Evolutionary conservation across 805 yeast species (phyloP).

Genomic region (Hanseniaspora occidentalis): DNA sequence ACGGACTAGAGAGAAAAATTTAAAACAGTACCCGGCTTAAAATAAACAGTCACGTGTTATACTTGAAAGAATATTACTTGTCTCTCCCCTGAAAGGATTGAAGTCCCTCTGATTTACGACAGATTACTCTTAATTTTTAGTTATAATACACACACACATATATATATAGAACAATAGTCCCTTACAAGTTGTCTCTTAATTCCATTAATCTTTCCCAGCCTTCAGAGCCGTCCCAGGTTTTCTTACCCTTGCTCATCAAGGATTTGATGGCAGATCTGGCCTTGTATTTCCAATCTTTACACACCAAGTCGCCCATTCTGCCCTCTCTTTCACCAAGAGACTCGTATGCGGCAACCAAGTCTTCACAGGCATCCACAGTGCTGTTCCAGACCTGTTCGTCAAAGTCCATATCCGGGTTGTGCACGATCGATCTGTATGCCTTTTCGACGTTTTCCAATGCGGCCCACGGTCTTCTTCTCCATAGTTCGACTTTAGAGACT

Average conservation of each 20-base stretch:
- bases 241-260: constrained; percentile 65
- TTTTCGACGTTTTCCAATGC: constrained; percentile 78
- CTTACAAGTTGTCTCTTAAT: constrained; percentile 13
- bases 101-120: too few species aligned
- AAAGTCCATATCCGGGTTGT: constrained; percentile 49
- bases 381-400: constrained; percentile 59
- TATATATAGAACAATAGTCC: neutral
- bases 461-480: constrained; percentile 83
- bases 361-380: constrained; percentile 67
- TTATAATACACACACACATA: neutral
- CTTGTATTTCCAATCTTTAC: constrained; percentile 86
- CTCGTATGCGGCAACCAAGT: constrained; percentile 75
- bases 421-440: constrained; percentile 64
- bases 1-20: neutral
- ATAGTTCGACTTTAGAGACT: constrained; percentile 72
- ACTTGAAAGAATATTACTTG: too few species aligned
- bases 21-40: neutral
- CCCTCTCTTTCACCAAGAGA: constrained; percentile 79
- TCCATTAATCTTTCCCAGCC: constrained; percentile 60
- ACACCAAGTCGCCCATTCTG: constrained; percentile 65
- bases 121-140: neutral
- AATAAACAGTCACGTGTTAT: too few species aligned
- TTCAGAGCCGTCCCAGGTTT: constrained; percentile 65
- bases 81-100: too few species aligned
- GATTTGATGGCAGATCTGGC: constrained; percentile 61